A percentile compares a stretch with the other conserved stretches of the same genome.
Evolutionary conservation across 1,284 basidiomycete species (phyloP).

Genomic region (Ceratobasidium theobromae): DNA sequence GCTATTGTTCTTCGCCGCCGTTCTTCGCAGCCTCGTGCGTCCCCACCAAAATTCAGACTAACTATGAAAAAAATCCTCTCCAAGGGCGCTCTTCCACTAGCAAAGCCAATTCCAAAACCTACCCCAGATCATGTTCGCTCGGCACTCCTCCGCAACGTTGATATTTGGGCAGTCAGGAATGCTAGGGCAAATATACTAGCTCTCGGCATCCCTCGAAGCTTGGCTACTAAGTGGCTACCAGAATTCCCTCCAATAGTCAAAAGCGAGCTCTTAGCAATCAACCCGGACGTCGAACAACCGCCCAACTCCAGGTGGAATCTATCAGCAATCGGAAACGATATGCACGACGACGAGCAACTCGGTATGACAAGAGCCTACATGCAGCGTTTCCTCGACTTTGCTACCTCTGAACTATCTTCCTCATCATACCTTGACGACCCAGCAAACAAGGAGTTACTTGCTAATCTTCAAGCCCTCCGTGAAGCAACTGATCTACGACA

Average conservation of each 20-base stretch:
- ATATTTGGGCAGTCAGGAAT: neutral
- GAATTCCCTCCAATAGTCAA: neutral
- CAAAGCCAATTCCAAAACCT: neutral
- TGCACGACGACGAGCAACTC: neutral
- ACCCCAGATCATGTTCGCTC: neutral
- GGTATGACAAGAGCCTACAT: neutral
- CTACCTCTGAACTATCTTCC: slow-evolving; percentile 10
- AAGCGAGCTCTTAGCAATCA: neutral
- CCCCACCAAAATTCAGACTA: neutral
- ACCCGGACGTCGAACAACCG: neutral
- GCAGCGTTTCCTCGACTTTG: slow-evolving; percentile 3
- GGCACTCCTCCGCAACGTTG: neutral
- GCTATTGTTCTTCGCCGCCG: neutral
- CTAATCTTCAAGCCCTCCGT: slow-evolving; percentile 6
- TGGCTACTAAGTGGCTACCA: neutral
- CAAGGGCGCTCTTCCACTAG: neutral
- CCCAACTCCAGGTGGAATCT: slow-evolving; percentile 2
- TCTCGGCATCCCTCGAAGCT: slow-evolving; percentile 2
- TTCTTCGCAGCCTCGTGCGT: neutral
- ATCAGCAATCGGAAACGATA: neutral
- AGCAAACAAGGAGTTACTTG: neutral
- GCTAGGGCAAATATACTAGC: neutral
- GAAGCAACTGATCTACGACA: slow-evolving; percentile 30
- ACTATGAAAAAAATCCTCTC: neutral
- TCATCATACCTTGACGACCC: neutral